Evolutionary conservation across 2,329 filamentous ascomycete species (phyloP), one percentile per base, ranked within the genome.

Genomic region (Nothophaeocryptopus gaeumannii): DNA sequence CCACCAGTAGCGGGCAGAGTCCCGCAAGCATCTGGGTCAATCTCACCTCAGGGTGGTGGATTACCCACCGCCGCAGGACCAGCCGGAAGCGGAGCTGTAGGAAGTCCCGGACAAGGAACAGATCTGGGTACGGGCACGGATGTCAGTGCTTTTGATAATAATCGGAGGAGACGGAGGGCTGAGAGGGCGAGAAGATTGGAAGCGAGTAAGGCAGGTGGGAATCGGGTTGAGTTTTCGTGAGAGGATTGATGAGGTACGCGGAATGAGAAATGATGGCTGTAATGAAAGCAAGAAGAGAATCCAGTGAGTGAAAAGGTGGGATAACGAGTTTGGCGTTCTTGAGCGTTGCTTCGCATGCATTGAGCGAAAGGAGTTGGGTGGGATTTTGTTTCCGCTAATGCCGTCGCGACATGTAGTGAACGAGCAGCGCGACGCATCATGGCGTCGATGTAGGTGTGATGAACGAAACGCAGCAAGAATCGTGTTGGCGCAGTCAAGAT

Each of bases 131-230:
- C 66, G 10, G 67, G 66, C 9, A 71, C 68, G 33, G 68, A 70
- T 51, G 58, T 70, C 8, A 70, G 67, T 56, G 62, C 77, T 49
- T 80, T 79, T 58, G 78, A 77, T 1, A 78, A 73, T 51, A 80
- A 80, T 58, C 70, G 78, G 40, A 65, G 75, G 47, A 67, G 78
- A 51, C 69, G 78, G 61, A 70, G 78, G 45, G 78, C 78, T 12
- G 78, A 81, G 61, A 66, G 78, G 54, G 76, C 76, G 44, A 69
- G 73, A 43, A 59, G 62, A 50, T 39, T 60, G 41, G 56, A 62
- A 47, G 62, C 61, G 45, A 63, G 72, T 33, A 51, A 64, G 37
- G 64, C 67, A 33, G 58, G 58, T 26, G 59, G 62, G 12, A 69
- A 70, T 29, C 69, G 70, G 44, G 76, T 78, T 13, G 76, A 78